Percentiles rank a stretch among this genome's conserved stretches.
Evolutionary conservation across 805 yeast species (phyloP).

Genomic region (Lipomyces spencermartinsiae): DNA sequence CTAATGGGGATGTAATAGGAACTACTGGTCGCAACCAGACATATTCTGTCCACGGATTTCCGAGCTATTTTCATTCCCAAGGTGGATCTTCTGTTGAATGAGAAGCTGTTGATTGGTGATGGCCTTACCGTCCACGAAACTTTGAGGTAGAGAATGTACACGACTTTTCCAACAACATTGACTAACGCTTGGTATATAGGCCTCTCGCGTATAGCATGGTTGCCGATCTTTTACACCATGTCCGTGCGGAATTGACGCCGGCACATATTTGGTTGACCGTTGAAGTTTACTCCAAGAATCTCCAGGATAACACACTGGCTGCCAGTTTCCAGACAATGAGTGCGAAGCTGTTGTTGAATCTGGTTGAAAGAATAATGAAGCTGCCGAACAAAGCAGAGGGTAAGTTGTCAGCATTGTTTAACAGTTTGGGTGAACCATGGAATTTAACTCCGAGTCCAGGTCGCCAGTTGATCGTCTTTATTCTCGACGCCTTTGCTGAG

Average conservation of each 20-base stretch:
- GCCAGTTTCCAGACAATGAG: slow-evolving; percentile 95
- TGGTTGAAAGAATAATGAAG: slow-evolving; percentile 86
- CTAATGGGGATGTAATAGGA: slow-evolving; percentile 51
- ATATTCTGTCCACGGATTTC: slow-evolving; percentile 89
- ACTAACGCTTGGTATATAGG: slow-evolving; percentile 17
- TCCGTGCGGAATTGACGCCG: slow-evolving; percentile 79
- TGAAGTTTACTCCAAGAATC: slow-evolving; percentile 74
- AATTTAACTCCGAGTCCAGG: slow-evolving; percentile 46
- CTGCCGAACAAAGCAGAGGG: slow-evolving; percentile 76
- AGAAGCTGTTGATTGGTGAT: slow-evolving; percentile 84
- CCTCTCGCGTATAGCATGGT: slow-evolving; percentile 95
- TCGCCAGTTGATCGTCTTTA: slow-evolving; percentile 80
- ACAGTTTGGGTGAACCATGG: too few species aligned
- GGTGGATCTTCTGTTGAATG: slow-evolving; percentile 83
- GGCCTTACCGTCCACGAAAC: slow-evolving; percentile 92
- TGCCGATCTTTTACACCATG: slow-evolving; percentile 94
- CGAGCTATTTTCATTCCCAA: slow-evolving; percentile 82
- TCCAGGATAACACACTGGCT: slow-evolving; percentile 82
- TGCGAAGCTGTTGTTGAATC: slow-evolving; percentile 83
- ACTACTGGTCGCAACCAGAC: slow-evolving; percentile 90
- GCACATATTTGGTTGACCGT: slow-evolving; percentile 89
- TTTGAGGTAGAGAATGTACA: slow-evolving; percentile 52
- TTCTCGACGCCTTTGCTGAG: slow-evolving; percentile 85
- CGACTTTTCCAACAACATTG: background rate
- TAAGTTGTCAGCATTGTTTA: background rate